phyloP scores from a whole-genome alignment of 83 land plant species.

The Picea engelmannii region DNA sequence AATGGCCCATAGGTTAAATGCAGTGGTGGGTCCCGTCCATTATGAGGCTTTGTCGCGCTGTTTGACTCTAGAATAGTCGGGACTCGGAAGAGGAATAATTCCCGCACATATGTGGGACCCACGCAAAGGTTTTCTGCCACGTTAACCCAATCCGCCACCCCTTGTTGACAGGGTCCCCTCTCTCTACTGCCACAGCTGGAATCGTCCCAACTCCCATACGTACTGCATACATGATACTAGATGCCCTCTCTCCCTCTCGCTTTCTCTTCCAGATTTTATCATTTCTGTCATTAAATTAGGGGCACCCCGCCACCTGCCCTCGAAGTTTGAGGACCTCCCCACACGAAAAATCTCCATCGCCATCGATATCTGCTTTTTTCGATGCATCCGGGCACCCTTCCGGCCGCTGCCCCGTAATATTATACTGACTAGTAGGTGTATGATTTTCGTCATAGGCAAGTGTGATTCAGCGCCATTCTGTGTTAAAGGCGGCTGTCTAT shows the following conservation, averaged over 20 bases:
- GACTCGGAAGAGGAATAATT: no score
- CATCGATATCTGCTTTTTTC: not conserved
- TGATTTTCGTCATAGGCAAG: no score
- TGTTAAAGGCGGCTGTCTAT: not conserved
- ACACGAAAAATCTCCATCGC: no score
- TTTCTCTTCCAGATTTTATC: not conserved
- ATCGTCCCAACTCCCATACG: not conserved
- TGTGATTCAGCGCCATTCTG: no score
- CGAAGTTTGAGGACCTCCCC: no score
- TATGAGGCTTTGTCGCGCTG: no score
- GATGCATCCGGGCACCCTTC: not conserved
- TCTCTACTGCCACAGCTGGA: not conserved
- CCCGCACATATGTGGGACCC: not conserved
- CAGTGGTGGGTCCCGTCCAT: no score
- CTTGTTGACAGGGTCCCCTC: not conserved
- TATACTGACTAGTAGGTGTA: not conserved
- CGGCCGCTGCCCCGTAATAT: not conserved
- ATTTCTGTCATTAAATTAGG: not conserved
- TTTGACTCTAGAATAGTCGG: no score
- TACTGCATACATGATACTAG: not conserved
- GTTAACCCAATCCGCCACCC: not conserved
- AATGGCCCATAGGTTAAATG: no score
- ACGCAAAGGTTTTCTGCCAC: not conserved
- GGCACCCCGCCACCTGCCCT: constrained; percentile 3
- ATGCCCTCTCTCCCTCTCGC: no score